Evolutionary conservation across 805 yeast species (phyloP), one percentile per base, ranked within the genome.

Genomic region (Danielia reshetovae): DNA sequence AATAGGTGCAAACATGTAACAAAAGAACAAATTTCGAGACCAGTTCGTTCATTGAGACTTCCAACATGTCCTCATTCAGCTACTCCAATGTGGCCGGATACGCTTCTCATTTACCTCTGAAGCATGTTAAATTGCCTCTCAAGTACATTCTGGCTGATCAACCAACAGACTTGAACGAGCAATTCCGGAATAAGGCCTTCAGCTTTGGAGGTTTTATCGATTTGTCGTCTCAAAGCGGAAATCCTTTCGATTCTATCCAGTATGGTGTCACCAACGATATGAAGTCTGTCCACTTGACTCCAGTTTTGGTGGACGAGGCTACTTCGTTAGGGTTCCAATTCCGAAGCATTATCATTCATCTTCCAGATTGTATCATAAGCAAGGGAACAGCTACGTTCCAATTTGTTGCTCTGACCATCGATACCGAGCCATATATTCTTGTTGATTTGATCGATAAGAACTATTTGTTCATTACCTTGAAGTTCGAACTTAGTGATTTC

Each of bases 361-460:
- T 54, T 26, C 55, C 58, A 2, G 54, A 53, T 30, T 46, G 44
- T 6, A 16, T 52, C 26, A 38, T 41, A 24, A 40, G 49, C 19
- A 43, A 39, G 15, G 38, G 42, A 15, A 41, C 41, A 9, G 32
- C 39, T 22, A 34, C 42, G 15, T 32, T 36, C 29, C 36, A 29
- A 17, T 41, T 40, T 19, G 42, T 45, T 25, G 34, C 46, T 19
- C 48, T 39, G 39, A 33, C 35, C 5, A 11, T 34, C 2, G 38
- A 67, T 22, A 54, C 54, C 21, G 46, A 45, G 3, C 52, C 51
- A 3, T 59, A 54, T 24, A 41, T 79, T 0, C 46, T 76, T n/a
- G 40, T 79, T 13, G 86, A 81, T 52, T 46, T 76, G 7, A 59
- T 84, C 11, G 75, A 79, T 18, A 66, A 62, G 15, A 57, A 62